Evolutionary conservation across 371 early-diverging fungal species (phyloP), one percentile per base, ranked within the genome.

Genomic region (Mucor mucedo): DNA sequence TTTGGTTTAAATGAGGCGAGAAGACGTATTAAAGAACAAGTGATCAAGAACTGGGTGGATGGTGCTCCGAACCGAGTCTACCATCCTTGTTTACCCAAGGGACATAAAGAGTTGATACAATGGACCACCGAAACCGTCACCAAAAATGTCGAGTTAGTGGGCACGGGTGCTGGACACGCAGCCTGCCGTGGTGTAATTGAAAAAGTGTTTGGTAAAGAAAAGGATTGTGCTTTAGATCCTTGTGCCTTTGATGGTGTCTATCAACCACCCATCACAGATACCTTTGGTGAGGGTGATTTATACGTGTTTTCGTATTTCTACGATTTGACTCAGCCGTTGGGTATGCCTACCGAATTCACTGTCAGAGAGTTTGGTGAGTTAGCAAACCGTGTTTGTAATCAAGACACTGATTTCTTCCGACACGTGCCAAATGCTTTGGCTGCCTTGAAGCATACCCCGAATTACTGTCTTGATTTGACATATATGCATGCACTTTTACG

Each of bases 241-340:
- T 98, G 98, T 75, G 87, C 94, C 5, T 97, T 96, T 77, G 83
- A 93, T 62, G 97, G 98, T 55, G 86, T 95, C 3, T 94, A 96
- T 76, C 95, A 95, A 66, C 98, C 98, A 7, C 76, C 84, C 0
- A 73, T 98, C 21, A 63, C 71, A 6, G 77, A 83, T 35, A 85
- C 91, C 1, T 95, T 95, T 65, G 76, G 71, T 7, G 69, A 81
- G 4, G 82, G 88, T 48, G 95, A 95, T 54, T 85, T 98, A 16
- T 97, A 95, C 70, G 92, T 93, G 3, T 97, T 98, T 76, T 94
- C 94, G 30, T 98, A 87, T 83, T 95, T 98, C 68, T 98, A 94
- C 79, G 98, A 98, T 70, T 84, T 92, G 39, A 84, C 88, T 0
- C 77, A 84, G 38, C 92, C 93, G 2, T 78, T 93, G 49, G 89